Percentiles rank a stretch among this genome's conserved stretches.
Conservation (phyloP, 768 basidiomycete genomes). For the Pleurotus pulmonarius region DNA sequence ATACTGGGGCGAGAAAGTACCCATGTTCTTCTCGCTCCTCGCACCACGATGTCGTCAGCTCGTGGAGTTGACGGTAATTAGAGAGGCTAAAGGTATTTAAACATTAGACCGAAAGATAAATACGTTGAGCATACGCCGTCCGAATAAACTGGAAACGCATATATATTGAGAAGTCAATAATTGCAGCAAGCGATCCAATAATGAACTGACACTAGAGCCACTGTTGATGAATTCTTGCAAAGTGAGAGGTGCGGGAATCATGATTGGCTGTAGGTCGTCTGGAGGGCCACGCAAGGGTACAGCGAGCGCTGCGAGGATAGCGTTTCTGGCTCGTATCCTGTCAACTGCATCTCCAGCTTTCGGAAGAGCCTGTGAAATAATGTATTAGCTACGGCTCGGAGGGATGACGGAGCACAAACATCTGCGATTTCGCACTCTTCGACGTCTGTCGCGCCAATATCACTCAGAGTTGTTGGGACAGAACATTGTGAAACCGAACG, state of each 20-base stretch:
- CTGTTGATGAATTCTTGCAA: conserved; percentile 67
- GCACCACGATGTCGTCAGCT: conserved; percentile 72
- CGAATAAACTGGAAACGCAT: conserved; percentile 42
- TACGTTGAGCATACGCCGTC: conserved; percentile 35
- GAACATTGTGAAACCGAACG: conserved; percentile 2
- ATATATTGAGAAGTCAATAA: background rate
- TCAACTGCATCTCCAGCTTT: conserved; percentile 35
- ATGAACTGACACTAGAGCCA: conserved; percentile 42
- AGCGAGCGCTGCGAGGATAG: conserved; percentile 55
- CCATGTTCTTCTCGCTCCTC: conserved; percentile 81
- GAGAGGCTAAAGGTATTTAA: conserved; percentile 40
- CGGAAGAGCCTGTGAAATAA: conserved; percentile 11
- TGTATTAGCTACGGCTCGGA: background rate
- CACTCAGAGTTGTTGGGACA: background rate
- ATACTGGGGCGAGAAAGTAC: conserved; percentile 67
- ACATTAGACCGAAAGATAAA: background rate
- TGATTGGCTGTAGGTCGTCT: conserved; percentile 64
- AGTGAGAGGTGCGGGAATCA: conserved; percentile 59
- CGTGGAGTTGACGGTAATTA: conserved; percentile 65
- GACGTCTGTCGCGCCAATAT: background rate
- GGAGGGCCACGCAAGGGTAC: conserved; percentile 62
- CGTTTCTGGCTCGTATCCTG: conserved; percentile 50
- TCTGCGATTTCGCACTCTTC: background rate
- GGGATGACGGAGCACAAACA: background rate
- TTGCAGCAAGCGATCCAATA: background rate